Base-by-base conservation (phyloP, 441 rosid genomes). In the Melianthus villosus region DNA sequence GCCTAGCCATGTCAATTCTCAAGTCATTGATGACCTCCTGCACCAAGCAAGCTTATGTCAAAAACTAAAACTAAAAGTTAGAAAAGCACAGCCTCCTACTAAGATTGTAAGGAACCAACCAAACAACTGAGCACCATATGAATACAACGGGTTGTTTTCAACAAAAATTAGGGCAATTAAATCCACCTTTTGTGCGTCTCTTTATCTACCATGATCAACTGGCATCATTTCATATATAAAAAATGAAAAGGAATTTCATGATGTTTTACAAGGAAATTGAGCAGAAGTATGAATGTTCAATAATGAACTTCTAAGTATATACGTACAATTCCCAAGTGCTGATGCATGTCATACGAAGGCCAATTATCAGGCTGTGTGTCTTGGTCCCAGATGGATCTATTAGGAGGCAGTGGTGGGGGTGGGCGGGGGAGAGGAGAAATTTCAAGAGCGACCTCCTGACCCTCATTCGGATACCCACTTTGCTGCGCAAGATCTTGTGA, bases 1-100 rank as follows among this genome's bases (percentile, higher is more conserved):
- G 61, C 64, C 91, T 67, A 8, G 77, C 80, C 97, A 87, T 80
- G 68, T 82, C 94, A 40, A 73, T 40, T 69, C 94, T 72, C 71
- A 87, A 39, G 57, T 80, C 97, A 45, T 64, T 87, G 40, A 79
- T 42, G 39, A 72, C 58, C 25, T 82, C 94, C 97, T 82, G 69
- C 54, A 51, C 37, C 29, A 60, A 39, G 62, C 26, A n/a, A 46
- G 51, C 34, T 31, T 34, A 22, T 17, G 11, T 27, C 2, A 4
- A 20, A 42, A 7, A 44, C 22, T 19, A 23, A 12, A 41, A 48
- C 18, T 4, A 28, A 7, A 2, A 16, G 32, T 4, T 16, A n/a
- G n/a, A n/a, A n/a, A n/a, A n/a, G n/a, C n/a, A n/a, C n/a, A n/a
- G n/a, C n/a, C n/a, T n/a, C n/a, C n/a, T n/a, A n/a, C n/a, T n/a